Evolutionary conservation across 2,329 filamentous ascomycete species (phyloP).

Genomic region (Fusarium sp.): DNA sequence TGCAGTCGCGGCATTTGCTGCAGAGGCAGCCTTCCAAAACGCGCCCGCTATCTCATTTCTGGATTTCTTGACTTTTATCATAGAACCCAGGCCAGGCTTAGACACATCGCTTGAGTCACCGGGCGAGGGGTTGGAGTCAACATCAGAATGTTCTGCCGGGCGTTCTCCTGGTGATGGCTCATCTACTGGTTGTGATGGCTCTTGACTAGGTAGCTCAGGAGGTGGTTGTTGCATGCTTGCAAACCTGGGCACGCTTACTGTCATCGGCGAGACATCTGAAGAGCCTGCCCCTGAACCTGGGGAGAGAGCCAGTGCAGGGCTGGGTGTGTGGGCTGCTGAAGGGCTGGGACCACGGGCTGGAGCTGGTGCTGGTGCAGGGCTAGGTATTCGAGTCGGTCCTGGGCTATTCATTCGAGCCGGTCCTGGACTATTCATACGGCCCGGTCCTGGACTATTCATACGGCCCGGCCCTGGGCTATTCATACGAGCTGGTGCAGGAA

Average conservation of each 20-base stretch:
- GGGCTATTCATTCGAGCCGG: too few species aligned
- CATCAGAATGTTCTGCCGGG: constrained; percentile 40
- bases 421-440: too few species aligned
- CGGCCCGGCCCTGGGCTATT: too few species aligned
- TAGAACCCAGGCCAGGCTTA: constrained; percentile 74
- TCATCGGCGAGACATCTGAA: constrained; percentile 43
- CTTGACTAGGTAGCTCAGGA: constrained; percentile 39
- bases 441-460: too few species aligned
- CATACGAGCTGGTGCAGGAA: not conserved
- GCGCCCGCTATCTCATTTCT: constrained; percentile 79
- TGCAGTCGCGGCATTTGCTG: constrained; percentile 62
- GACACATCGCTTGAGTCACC: constrained; percentile 30
- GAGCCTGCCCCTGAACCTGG: constrained; percentile 38
- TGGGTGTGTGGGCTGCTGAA: constrained; percentile 13
- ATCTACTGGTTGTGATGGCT: constrained; percentile 17
- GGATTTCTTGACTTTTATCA: constrained; percentile 86
- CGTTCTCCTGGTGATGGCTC: constrained; percentile 27
- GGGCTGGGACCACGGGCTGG: constrained; percentile 15
- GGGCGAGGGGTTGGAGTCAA: constrained; percentile 17
- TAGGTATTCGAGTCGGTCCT: not conserved
- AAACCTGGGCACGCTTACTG: constrained; percentile 44
- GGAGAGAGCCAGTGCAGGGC: constrained; percentile 13
- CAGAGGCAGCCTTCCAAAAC: constrained; percentile 79
- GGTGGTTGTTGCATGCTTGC: constrained; percentile 33
- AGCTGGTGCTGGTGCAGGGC: constrained; percentile 3